Percentiles rank a stretch among this genome's conserved stretches.
phyloP scores from a whole-genome alignment of 352 stramenopile species.

The Phytophthora megakarya region DNA sequence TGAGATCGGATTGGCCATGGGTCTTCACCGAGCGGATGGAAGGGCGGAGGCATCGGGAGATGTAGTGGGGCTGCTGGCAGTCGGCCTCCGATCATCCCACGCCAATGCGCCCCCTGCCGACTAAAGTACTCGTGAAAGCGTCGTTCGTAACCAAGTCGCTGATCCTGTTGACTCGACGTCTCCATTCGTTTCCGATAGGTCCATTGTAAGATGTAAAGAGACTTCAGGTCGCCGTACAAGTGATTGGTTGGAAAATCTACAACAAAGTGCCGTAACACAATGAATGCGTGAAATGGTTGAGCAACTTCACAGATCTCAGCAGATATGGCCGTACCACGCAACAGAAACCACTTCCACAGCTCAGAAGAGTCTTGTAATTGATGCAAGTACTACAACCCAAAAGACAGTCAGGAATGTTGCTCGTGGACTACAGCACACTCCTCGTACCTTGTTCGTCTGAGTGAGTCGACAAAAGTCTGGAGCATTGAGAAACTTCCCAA shows the following conservation, averaged over 20 bases:
- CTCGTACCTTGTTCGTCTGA: constrained; percentile 43
- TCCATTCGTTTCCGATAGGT: constrained; percentile 23
- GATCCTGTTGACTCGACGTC: constrained; percentile 11
- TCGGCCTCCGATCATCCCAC: constrained; percentile 14
- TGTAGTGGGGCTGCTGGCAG: constrained; percentile 15
- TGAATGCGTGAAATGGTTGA: too few relatives aligned
- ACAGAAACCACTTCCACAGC: constrained; percentile 42
- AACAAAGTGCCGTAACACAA: neutral
- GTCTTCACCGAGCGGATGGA: constrained; percentile 16
- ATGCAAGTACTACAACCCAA: constrained; percentile 35
- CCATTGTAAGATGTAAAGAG: constrained; percentile 29
- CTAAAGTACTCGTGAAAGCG: constrained; percentile 6
- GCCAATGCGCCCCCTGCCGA: constrained; percentile 19
- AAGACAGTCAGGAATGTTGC: constrained; percentile 1
- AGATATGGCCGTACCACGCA: constrained; percentile 25
- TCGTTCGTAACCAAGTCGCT: too few relatives aligned
- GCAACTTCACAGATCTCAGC: too few relatives aligned
- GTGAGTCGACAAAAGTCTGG: constrained; percentile 41
- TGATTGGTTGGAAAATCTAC: constrained; percentile 29
- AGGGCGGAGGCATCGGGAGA: constrained; percentile 24
- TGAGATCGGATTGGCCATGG: constrained; percentile 18
- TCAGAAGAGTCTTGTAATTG: constrained; percentile 22
- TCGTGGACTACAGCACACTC: neutral
- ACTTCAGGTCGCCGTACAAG: constrained; percentile 19
- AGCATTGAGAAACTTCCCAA: constrained; percentile 38